A percentile compares a stretch with the other conserved stretches of the same genome.
These are phyloP conservation scores for Claviceps paspali DNA, from an alignment of 2,329 filamentous ascomycete genomes.

Conservation along the genomic window DNA sequence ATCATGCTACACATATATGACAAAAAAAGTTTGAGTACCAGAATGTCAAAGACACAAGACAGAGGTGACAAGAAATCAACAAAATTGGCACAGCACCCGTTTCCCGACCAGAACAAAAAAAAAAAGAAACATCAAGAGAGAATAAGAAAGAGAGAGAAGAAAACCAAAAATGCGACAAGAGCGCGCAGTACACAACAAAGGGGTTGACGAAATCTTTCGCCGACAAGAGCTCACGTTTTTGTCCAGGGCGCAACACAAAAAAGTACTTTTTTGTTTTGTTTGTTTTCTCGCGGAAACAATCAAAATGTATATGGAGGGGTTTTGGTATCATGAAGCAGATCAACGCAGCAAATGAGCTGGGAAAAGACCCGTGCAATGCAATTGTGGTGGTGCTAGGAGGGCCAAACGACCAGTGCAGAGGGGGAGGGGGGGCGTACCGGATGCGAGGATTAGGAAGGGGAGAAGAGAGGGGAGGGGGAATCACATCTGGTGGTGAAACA, in stretches of 20 bases:
- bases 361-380: constrained; percentile 7
- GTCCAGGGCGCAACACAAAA: constrained; percentile 8
- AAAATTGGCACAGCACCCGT: constrained; percentile 3
- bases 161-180: not conserved
- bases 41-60: too few relatives aligned
- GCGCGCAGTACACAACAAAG: not conserved
- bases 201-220: too few relatives aligned
- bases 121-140: too few relatives aligned
- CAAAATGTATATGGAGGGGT: constrained; percentile 6
- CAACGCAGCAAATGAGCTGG: constrained; percentile 9
- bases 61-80: too few relatives aligned
- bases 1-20: constrained; percentile 4
- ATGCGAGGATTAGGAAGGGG: constrained; percentile 13
- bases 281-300: constrained; percentile 1
- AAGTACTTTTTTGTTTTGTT: constrained; percentile 10
- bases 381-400: constrained; percentile 9
- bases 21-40: too few relatives aligned
- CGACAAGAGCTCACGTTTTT: constrained; percentile 3
- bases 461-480: constrained; percentile 4
- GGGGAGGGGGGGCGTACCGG: constrained; percentile 19
- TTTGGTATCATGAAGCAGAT: constrained; percentile 24
- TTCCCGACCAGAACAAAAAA: too few relatives aligned
- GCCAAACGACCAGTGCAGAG: constrained; percentile 15
- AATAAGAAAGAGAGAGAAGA: not conserved
- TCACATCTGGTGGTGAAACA: constrained; percentile 85